Conservation (phyloP, 495 filamentous ascomycete species). For the Xylaria sp. region DNA sequence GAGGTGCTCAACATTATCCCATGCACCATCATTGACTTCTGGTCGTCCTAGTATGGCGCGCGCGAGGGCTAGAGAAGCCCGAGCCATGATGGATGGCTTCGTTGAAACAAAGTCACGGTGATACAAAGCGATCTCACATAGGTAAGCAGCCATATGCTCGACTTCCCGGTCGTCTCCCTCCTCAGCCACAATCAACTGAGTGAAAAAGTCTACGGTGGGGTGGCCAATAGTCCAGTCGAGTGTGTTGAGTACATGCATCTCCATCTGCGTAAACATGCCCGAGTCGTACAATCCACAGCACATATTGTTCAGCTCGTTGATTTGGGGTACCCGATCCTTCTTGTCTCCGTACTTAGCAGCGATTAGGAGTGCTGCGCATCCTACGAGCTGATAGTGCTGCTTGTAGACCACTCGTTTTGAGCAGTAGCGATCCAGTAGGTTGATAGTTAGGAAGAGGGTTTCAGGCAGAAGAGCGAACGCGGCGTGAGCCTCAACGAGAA, state of each 20-base stretch:
- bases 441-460: conserved; percentile 94
- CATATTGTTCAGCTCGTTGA: conserved; percentile 97
- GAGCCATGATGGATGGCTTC: conserved; percentile 87
- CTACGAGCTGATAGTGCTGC: conserved; percentile 97
- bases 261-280: conserved; percentile 99
- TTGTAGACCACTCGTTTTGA: conserved; percentile 99
- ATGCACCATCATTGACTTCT: conserved; percentile 75
- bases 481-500: conserved; percentile 95
- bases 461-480: conserved; percentile 94
- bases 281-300: conserved; percentile 98
- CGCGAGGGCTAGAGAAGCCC: conserved; percentile 83
- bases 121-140: conserved; percentile 92
- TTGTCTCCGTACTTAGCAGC: conserved; percentile 98
- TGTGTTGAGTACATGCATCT: conserved; percentile 99
- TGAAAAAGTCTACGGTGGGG: conserved; percentile 92
- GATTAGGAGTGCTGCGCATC: conserved; percentile 94
- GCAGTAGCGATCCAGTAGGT: conserved; percentile 96
- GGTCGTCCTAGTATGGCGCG: conserved; percentile 83
- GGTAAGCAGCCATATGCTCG: conserved; percentile 92
- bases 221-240: conserved; percentile 95
- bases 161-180: conserved; percentile 83
- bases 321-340: conserved; percentile 95
- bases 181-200: conserved; percentile 72
- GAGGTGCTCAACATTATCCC: conserved; percentile 82
- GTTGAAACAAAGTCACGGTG: conserved; percentile 94